Evolutionary conservation across 495 filamentous ascomycete genomes (phyloP).

Genomic region (Neurospora intermedia): DNA sequence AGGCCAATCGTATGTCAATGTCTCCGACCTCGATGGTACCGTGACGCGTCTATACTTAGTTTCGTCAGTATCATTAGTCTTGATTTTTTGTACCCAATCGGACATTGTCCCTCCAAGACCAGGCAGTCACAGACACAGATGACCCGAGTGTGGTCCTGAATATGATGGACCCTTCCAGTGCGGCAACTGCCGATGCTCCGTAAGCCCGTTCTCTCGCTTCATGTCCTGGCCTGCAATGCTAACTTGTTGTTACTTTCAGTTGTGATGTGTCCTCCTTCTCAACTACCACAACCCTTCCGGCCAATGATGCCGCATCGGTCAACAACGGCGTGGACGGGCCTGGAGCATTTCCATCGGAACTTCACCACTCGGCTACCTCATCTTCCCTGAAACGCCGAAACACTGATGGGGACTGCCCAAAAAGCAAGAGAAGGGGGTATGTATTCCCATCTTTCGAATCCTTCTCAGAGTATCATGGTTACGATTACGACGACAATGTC

Average conservation of each 20-base stretch:
- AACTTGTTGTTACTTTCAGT: neutral
- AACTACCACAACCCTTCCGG: neutral
- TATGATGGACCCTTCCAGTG: neutral
- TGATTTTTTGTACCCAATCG: neutral
- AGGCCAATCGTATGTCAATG: neutral
- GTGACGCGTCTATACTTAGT: neutral
- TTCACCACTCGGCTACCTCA: neutral
- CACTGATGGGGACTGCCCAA: neutral
- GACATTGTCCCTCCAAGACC: neutral
- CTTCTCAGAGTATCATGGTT: neutral
- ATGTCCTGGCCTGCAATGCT: neutral
- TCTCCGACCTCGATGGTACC: neutral
- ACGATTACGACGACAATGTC: neutral
- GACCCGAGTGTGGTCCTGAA: neutral
- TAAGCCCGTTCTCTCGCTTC: neutral
- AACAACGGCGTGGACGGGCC: neutral
- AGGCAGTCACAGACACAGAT: neutral
- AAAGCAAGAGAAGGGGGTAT: neutral
- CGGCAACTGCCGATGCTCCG: neutral
- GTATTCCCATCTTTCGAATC: neutral
- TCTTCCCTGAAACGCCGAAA: neutral
- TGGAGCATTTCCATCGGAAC: neutral
- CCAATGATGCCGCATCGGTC: neutral
- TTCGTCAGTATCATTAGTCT: neutral
- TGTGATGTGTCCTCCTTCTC: neutral